A percentile compares a stretch with the other conserved stretches of the same genome.
Conservation (phyloP, 192 early-diverging fungal species). For the Nowakowskiella sp. region DNA sequence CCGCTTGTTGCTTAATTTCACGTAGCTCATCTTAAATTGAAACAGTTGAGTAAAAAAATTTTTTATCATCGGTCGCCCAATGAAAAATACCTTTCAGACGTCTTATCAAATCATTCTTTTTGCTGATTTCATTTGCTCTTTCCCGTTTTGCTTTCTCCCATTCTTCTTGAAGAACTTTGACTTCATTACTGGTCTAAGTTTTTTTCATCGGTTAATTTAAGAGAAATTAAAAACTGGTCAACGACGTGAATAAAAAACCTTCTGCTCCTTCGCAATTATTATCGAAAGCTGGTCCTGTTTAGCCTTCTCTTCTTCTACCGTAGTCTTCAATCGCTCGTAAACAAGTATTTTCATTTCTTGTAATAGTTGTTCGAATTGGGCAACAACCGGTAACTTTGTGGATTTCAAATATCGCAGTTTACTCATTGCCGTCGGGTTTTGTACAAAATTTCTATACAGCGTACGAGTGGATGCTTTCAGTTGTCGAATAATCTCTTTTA, state of each 20-base stretch:
- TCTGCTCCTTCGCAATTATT: conserved; percentile 52
- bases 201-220: not conserved
- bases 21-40: conserved; percentile 37
- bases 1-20: conserved; percentile 50
- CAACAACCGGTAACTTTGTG: conserved; percentile 20
- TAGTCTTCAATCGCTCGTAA: conserved; percentile 39
- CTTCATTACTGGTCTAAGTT: conserved; percentile 28
- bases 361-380: conserved; percentile 37
- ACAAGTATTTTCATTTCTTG: conserved; percentile 45
- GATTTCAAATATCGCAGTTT: conserved; percentile 41
- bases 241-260: conserved; percentile 16
- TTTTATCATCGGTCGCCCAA: not conserved
- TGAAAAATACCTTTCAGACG: conserved; percentile 39
- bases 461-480: conserved; percentile 28
- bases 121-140: conserved; percentile 39
- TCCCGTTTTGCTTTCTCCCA: conserved; percentile 16
- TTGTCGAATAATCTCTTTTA: conserved; percentile 25
- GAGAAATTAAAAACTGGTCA: not conserved
- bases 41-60: conserved; percentile 10
- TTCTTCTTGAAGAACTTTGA: conserved; percentile 10
- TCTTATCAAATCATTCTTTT: conserved; percentile 46
- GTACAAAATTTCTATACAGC: conserved; percentile 35
- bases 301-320: conserved; percentile 46
- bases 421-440: conserved; percentile 28
- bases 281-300: conserved; percentile 41